Evolutionary conservation across 352 stramenopile species (phyloP), one percentile per base, ranked within the genome.

Genomic region (Phytophthora cryptogea): DNA sequence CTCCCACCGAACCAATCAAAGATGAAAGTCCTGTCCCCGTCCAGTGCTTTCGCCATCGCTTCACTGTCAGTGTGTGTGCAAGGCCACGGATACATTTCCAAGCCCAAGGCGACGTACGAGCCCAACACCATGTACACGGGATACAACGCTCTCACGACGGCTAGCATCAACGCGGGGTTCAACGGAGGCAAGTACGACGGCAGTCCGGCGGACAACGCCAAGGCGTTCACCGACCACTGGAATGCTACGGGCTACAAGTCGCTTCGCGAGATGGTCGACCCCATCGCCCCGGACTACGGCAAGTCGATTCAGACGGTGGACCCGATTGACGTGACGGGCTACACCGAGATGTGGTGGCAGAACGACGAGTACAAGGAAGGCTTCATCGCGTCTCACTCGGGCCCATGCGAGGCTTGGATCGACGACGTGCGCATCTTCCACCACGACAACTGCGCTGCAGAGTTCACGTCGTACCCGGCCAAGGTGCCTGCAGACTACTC

Each of bases 331-430:
- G 71, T 80, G 28, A 63, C 43, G 11, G 33, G 53, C 35, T 60
- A 68, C 46, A 60, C 40, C 7, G 62, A 62, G 14, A 76, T 70
- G 46, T 60, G 46, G 59, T 69, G 54, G 52, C 60, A 74, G 48
- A 76, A 76, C 39, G 64, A 78, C 40, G 31, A 80, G 53, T 69
- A 69, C 54, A 57, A 68, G 31, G 39, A 66, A 14, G 68, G 71
- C 1, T 76, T 80, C 56, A 68, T 73, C 56, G 41, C 52, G 5
- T 71, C 70, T 6, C 73, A 80, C 52, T 17, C 28, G 4, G 70
- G 70, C 23, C 70, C 70, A 35, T 78, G 70, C 36, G 58, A 66
- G 33, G 58, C 33, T 5, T 66, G 58, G 58, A 61, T 66, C n/a
- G 58, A 66, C 23, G 55, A 71, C 31, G 65, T 30, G 20, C 43